Conservation (phyloP, 345 rosid genomes). For the Citropsis articulata region DNA sequence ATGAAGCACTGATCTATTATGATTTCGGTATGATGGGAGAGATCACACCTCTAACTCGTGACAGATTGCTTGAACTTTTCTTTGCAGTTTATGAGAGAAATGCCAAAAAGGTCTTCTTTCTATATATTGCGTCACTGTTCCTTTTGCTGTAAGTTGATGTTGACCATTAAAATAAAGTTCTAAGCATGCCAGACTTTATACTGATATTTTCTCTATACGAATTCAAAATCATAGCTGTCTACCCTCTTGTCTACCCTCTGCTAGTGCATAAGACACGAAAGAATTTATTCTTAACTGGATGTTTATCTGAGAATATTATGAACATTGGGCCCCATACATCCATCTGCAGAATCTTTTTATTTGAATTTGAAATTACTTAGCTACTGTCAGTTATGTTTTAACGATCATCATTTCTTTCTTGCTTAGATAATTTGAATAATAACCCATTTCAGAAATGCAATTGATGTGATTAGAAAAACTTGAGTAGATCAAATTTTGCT, state of each 20-base stretch:
- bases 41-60: conserved; percentile 78
- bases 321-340: neutral
- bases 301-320: neutral
- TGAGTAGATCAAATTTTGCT: neutral
- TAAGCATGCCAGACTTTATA: neutral
- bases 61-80: conserved; percentile 83
- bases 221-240: neutral
- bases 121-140: conserved; percentile 10
- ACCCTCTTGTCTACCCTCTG: neutral
- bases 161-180: neutral
- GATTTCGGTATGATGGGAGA: conserved; percentile 99
- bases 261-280: neutral
- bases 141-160: neutral
- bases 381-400: neutral
- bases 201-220: neutral
- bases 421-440: neutral
- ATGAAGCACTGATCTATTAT: conserved; percentile 82
- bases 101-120: conserved; percentile 67
- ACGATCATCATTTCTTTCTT: neutral
- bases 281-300: neutral
- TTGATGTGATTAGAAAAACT: neutral
- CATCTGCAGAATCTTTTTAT: neutral
- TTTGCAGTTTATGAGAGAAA: conserved; percentile 91
- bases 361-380: neutral
- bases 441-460: neutral